Evolutionary conservation across 2,329 filamentous ascomycete species (phyloP), one percentile per base, ranked within the genome.

Genomic region (Fusarium kyushuense): DNA sequence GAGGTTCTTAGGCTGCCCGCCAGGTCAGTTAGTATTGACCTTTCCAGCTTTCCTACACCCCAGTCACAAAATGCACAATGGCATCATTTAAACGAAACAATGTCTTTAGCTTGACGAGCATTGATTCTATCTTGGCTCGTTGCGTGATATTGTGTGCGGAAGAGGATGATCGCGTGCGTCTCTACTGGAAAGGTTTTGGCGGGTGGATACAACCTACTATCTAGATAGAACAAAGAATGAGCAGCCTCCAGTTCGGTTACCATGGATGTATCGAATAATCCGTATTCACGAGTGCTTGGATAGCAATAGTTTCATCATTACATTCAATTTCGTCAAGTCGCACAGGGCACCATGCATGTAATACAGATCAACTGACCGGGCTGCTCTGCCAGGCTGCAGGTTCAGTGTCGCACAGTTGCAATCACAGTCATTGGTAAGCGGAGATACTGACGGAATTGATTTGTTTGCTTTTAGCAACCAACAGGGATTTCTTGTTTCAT

Each of bases 341-440:
- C 23, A 35, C 25, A 43, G 36, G n/a, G 27, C 36, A 46, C 33
- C 19, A 36, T 14, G 27, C 35, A 33, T 29, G 49, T 62, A 52
- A 46, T 49, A 61, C 46, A 61, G 36, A 68, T 65, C 65, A 57
- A 69, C 56, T 65, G 65, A 68, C 65, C 46, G 30, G 41, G n/a
- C 14, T 36, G 48, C 65, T 46, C 54, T 69, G 60, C 51, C 49
- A 36, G 54, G 59, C 60, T 65, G 65, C 51, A 36, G n/a, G 27
- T 33, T 45, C 45, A 36, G 27, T 21, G 51, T 42, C 16, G 5
- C 41, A 43, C 58, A 19, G 13, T 21, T 14, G n/a, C 27, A 41
- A 17, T 30, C n/a, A 12, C 27, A 41, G 19, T 25, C n/a, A 13
- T 38, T 32, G 25, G 38, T 25, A 21, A 17, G 16, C 33, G 55